phyloP scores from a whole-genome alignment of 768 basidiomycete species.

The Galerina marginata region DNA sequence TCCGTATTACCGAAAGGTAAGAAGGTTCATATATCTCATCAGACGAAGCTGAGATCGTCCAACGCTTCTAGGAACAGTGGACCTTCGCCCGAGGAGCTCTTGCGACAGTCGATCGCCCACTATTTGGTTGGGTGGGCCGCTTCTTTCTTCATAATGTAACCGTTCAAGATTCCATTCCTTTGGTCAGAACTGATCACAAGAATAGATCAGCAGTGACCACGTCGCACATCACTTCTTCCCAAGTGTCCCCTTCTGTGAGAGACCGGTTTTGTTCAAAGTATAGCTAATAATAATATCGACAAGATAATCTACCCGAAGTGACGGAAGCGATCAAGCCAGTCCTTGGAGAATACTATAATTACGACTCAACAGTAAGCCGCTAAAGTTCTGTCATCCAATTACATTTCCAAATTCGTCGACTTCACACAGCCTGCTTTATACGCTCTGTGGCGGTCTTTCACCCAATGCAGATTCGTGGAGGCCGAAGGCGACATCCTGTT shows the following conservation, averaged over 20 bases:
- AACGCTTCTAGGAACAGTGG: conserved; percentile 48
- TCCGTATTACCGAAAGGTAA: conserved; percentile 59
- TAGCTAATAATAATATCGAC: neutral
- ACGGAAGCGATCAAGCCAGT: conserved; percentile 53
- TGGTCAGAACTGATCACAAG: no score
- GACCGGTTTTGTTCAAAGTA: neutral
- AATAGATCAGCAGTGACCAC: conserved; percentile 53
- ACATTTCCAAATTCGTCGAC: neutral
- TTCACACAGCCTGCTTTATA: conserved; percentile 40
- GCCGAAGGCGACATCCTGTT: conserved; percentile 60
- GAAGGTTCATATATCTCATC: neutral
- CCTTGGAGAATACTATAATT: conserved; percentile 61
- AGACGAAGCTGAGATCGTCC: neutral
- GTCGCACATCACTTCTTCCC: conserved; percentile 68
- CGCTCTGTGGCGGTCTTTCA: conserved; percentile 64
- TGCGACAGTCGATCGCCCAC: conserved; percentile 62
- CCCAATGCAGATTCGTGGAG: conserved; percentile 63
- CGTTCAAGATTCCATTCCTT: neutral
- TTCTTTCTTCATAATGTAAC: conserved; percentile 60
- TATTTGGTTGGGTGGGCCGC: conserved; percentile 63
- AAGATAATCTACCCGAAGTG: conserved; percentile 56
- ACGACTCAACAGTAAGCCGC: conserved; percentile 56
- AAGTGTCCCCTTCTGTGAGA: conserved; percentile 62
- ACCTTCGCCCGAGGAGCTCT: conserved; percentile 65
- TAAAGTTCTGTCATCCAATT: neutral